These are phyloP conservation scores for Botryotinia calthae DNA, from an alignment of 2,329 filamentous ascomycete species.

Conservation along the genomic window DNA sequence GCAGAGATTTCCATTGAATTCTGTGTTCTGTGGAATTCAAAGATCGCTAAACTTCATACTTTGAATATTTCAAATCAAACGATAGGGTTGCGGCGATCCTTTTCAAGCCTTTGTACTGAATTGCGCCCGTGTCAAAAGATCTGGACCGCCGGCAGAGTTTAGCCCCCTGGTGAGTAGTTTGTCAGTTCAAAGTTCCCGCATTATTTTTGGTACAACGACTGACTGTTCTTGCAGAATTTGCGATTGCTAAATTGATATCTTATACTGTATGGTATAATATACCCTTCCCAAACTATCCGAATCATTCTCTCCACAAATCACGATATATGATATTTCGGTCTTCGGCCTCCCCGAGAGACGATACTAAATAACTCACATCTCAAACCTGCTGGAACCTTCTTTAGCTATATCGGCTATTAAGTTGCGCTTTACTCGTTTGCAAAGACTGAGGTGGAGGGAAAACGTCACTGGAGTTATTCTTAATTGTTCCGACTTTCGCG, in stretches of 20 bases:
- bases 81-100: not conserved
- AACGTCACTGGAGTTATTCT: not conserved
- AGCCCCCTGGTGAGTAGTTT: constrained; percentile 1
- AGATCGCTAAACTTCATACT: not conserved
- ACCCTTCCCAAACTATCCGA: not conserved
- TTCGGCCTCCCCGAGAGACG: not conserved
- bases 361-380: not conserved
- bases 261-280: not conserved
- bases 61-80: not conserved
- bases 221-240: not conserved
- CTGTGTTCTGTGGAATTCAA: fast-evolving
- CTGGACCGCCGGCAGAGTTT: not conserved
- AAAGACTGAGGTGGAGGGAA: not conserved
- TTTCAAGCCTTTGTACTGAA: not conserved
- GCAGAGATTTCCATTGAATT: not conserved
- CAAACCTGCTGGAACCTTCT: not conserved
- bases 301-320: not conserved
- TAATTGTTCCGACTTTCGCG: not conserved
- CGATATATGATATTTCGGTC: not conserved
- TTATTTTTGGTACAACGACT: not conserved
- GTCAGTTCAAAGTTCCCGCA: not conserved
- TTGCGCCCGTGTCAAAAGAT: not conserved
- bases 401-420: not conserved
- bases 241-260: not conserved
- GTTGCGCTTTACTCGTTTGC: not conserved